A percentile compares a stretch with the other conserved stretches of the same genome.
Evolutionary conservation across 495 filamentous ascomycete genomes (phyloP).

Genomic region (Hypoxylon cercidicola): DNA sequence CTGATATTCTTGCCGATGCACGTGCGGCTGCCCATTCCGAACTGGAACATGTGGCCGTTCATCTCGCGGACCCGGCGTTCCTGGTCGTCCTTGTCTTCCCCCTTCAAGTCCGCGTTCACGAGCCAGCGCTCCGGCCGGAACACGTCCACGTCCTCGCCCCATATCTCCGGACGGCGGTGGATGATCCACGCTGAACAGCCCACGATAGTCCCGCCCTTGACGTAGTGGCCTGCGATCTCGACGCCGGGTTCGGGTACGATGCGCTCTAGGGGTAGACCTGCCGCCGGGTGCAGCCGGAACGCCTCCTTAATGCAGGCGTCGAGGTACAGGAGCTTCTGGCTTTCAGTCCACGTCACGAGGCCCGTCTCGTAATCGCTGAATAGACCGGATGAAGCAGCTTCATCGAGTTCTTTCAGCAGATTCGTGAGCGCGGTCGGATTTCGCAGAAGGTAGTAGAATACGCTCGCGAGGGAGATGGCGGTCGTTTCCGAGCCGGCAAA

Average conservation of each 20-base stretch:
- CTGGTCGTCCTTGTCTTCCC: constrained; percentile 48
- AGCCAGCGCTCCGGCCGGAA: constrained; percentile 72
- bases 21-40: constrained; percentile 69
- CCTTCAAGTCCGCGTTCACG: constrained; percentile 42
- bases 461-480: constrained; percentile 68
- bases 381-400: constrained; percentile 55
- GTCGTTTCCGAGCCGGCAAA: constrained; percentile 72
- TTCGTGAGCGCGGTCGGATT: constrained; percentile 56
- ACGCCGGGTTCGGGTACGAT: constrained; percentile 67
- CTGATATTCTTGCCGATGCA: constrained; percentile 79
- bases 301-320: constrained; percentile 76
- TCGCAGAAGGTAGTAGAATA: constrained; percentile 74
- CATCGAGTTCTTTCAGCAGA: constrained; percentile 65
- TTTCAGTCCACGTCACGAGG: constrained; percentile 68
- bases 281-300: constrained; percentile 72
- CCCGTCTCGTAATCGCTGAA: constrained; percentile 64
- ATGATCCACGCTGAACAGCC: constrained; percentile 72
- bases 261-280: constrained; percentile 71
- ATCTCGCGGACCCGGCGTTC: constrained; percentile 62
- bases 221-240: constrained; percentile 62
- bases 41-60: constrained; percentile 70
- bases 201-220: constrained; percentile 72
- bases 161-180: constrained; percentile 66
- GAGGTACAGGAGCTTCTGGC: constrained; percentile 69
- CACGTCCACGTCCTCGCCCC: constrained; percentile 66